Percentiles rank a stretch among this genome's conserved stretches.
These are phyloP conservation scores for Gelatoporia subvermispora DNA, from an alignment of 768 basidiomycete species.

Conservation along the genomic window DNA sequence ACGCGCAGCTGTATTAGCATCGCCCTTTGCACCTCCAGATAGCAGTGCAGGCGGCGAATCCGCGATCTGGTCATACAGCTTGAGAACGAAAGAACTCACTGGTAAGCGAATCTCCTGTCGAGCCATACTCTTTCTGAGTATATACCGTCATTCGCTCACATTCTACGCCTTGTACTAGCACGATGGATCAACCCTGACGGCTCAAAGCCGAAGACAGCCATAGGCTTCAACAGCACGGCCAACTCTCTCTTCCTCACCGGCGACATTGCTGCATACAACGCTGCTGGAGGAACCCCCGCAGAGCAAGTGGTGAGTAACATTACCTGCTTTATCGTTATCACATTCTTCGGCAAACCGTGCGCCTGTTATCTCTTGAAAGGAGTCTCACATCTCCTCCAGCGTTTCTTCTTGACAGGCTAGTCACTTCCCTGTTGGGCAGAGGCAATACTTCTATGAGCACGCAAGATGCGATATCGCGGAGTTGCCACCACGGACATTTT, in stretches of 20 bases:
- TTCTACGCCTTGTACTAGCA: constrained; percentile 23
- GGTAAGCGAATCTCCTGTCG: constrained; percentile 24
- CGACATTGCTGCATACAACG: constrained; percentile 37
- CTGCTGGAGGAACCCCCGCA: constrained; percentile 1
- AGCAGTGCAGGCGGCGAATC: constrained; percentile 30
- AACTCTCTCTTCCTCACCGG: constrained; percentile 42
- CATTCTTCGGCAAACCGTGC: background rate
- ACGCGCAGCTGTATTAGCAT: background rate
- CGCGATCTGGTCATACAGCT: constrained; percentile 42
- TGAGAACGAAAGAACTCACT: constrained; percentile 32
- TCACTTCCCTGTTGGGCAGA: background rate
- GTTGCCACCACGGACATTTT: too few species aligned
- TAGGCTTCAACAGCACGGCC: constrained; percentile 36
- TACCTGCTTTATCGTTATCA: background rate
- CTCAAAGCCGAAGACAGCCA: constrained; percentile 30
- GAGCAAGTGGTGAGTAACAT: constrained; percentile 8
- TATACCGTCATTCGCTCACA: background rate
- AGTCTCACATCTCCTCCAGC: background rate
- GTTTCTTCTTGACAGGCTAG: background rate
- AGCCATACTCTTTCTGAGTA: too few species aligned
- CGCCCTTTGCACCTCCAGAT: background rate
- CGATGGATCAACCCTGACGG: constrained; percentile 44
- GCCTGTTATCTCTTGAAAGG: background rate
- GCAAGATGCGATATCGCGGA: background rate
- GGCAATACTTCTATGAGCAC: background rate